Conservation (phyloP, 108 stramenopile species). For the Conticribra guillardii region DNA sequence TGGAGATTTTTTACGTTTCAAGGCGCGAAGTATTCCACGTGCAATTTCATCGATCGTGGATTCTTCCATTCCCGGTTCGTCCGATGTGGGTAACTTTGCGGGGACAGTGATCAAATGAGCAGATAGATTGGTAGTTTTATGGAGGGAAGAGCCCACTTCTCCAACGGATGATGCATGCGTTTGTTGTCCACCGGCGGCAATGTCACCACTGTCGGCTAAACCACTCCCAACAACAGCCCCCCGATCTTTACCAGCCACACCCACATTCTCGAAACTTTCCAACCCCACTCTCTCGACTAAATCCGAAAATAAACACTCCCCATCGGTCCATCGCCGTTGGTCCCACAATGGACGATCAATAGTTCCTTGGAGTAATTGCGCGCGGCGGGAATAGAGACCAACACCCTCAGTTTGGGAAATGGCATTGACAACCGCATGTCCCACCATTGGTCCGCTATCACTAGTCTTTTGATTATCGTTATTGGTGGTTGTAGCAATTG, state of each 20-base stretch:
- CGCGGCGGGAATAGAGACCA: slow-evolving; percentile 26
- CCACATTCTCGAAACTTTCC: slow-evolving; percentile 31
- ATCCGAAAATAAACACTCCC: slow-evolving; percentile 45
- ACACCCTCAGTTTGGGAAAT: slow-evolving; percentile 30
- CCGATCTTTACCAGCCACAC: no score
- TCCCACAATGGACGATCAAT: slow-evolving; percentile 47
- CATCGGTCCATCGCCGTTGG: slow-evolving; percentile 51
- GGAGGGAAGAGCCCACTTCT: not conserved
- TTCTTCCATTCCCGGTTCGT: slow-evolving; percentile 24
- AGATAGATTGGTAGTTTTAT: slow-evolving; percentile 27
- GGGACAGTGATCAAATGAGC: slow-evolving; percentile 48
- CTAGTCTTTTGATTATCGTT: not conserved
- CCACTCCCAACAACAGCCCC: no score
- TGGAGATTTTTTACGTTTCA: slow-evolving; percentile 24
- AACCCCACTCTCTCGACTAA: slow-evolving; percentile 30
- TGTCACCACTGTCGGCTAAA: no score
- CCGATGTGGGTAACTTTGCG: not conserved
- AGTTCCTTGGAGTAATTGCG: slow-evolving; percentile 42
- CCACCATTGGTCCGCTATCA: slow-evolving; percentile 37
- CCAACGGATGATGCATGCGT: not conserved
- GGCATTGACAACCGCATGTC: slow-evolving; percentile 40
- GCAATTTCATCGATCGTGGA: slow-evolving; percentile 36
- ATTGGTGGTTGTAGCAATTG: not conserved
- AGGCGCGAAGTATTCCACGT: slow-evolving; percentile 24
- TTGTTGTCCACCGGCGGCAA: slow-evolving; percentile 4